Conservation (phyloP, 495 filamentous ascomycete species). For the Lepraria neglecta region DNA sequence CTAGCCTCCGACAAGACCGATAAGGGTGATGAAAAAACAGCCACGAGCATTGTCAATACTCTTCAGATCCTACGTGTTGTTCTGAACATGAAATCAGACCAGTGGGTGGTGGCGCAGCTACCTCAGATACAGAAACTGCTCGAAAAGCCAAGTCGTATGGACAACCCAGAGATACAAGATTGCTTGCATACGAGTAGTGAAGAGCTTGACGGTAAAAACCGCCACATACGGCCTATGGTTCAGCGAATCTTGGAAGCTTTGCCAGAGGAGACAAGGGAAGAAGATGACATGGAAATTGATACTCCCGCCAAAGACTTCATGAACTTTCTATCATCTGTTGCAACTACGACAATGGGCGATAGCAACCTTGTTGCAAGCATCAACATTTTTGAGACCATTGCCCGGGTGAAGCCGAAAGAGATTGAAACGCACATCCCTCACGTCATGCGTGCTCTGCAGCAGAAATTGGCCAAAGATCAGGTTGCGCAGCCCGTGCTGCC, state of each 20-base stretch:
- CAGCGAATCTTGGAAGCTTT: slow-evolving; percentile 82
- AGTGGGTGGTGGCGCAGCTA: slow-evolving; percentile 79
- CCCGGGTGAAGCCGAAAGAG: slow-evolving; percentile 71
- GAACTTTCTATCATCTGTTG: slow-evolving; percentile 70
- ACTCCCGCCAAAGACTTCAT: slow-evolving; percentile 69
- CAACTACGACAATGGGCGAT: slow-evolving; percentile 64
- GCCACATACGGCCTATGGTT: slow-evolving; percentile 60
- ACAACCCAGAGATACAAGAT: slow-evolving; percentile 86
- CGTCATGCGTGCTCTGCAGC: slow-evolving; percentile 87
- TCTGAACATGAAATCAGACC: slow-evolving; percentile 74
- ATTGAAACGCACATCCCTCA: slow-evolving; percentile 82
- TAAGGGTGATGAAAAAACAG: slow-evolving; percentile 59
- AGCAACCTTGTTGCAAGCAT: slow-evolving; percentile 77
- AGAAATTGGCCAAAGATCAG: slow-evolving; percentile 91
- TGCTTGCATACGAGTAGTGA: slow-evolving; percentile 69
- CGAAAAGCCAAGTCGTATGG: slow-evolving; percentile 81
- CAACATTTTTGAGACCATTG: slow-evolving; percentile 85
- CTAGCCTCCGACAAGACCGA: slow-evolving; percentile 64
- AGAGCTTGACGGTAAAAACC: slow-evolving; percentile 52
- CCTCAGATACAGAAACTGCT: slow-evolving; percentile 74
- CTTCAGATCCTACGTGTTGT: slow-evolving; percentile 85
- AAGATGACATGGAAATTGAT: slow-evolving; percentile 82
- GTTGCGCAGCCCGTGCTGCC: slow-evolving; percentile 63
- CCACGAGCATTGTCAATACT: slow-evolving; percentile 83
- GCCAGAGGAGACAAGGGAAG: slow-evolving; percentile 79